Evolutionary conservation across 2,329 filamentous ascomycete species (phyloP), one percentile per base, ranked within the genome.

Genomic region (Harringtonia aguacate): DNA sequence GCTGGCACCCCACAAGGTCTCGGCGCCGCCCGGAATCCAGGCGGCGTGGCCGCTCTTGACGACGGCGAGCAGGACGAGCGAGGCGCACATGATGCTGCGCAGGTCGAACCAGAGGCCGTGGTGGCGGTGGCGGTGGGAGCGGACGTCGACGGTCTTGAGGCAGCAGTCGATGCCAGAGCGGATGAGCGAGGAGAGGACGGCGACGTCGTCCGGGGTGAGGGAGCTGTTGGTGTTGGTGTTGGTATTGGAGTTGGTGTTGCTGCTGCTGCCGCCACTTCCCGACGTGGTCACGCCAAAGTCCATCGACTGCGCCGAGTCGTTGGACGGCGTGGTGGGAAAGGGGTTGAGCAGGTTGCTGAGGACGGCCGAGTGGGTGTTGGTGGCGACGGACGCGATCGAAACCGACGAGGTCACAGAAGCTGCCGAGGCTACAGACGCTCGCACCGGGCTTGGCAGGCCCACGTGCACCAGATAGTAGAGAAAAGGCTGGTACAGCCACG

Each of bases 21-120:
- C 36, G 36, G n/a, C 36, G 20, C 36, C 36, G 22, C 36, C 36
- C 5, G 36, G 36, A 15, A 37, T 37, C 36, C 36, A 37, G 14
- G 36, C 36, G 14, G 20, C 22, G 22, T 37, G 9, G 20, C 36
- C 36, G 36, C 36, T 37, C 12, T 17, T 13, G 9, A 37, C 36
- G n/a, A 37, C 21, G 22, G 36, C 36, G 20, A 37, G 13, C 14
- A 37, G 22, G 12, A 37, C 36, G 9, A 37, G 36, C 8, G 36
- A 37, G 17, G 36, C 9, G 36, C 36, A 37, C 36, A 37, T 37
- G 36, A 14, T 37, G 36, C 36, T 37, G 36, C 36, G 36, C 20
- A 37, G 36, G n/a, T 37, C 36, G 36, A 37, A 37, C 36, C 36
- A 37, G 36, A 37, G 36, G 18, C 36, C 36, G 22, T 37, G 36